phyloP scores from a whole-genome alignment of 164 flowering plant genomes.

The Stephania japonica region DNA sequence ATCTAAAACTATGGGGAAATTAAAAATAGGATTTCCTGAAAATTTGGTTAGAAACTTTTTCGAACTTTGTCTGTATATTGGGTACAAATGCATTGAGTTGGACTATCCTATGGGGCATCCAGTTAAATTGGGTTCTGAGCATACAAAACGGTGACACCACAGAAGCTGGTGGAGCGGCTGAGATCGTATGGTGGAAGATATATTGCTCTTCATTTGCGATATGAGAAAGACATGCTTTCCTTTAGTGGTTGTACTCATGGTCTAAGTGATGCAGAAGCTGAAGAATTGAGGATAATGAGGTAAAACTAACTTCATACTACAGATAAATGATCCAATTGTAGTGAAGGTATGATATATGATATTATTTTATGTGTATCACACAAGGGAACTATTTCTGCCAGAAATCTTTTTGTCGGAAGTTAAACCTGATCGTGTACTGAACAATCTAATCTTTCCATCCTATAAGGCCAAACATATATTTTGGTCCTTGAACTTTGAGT shows the following conservation, averaged over 20 bases:
- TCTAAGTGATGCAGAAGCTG: conserved; percentile 67
- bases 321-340: background rate
- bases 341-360: background rate
- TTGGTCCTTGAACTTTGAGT: too few relatives aligned
- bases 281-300: conserved; percentile 83
- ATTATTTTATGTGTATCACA: background rate
- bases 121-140: conserved; percentile 77
- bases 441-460: background rate
- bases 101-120: conserved; percentile 61
- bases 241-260: conserved; percentile 93
- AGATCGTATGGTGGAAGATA: conserved; percentile 59
- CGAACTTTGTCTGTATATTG: conserved; percentile 11
- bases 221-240: conserved; percentile 94
- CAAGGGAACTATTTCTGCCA: background rate
- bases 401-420: background rate
- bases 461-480: too few relatives aligned
- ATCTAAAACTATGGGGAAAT: too few relatives aligned
- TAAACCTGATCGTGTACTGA: background rate
- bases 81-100: conserved; percentile 46
- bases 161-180: conserved; percentile 95
- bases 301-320: conserved; percentile 15
- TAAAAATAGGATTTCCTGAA: too few relatives aligned
- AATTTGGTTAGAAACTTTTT: conserved; percentile 1
- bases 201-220: conserved; percentile 90
- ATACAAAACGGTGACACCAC: conserved; percentile 77